phyloP scores from a whole-genome alignment of 2,329 filamentous ascomycete genomes.

The Fusarium metavorans region DNA sequence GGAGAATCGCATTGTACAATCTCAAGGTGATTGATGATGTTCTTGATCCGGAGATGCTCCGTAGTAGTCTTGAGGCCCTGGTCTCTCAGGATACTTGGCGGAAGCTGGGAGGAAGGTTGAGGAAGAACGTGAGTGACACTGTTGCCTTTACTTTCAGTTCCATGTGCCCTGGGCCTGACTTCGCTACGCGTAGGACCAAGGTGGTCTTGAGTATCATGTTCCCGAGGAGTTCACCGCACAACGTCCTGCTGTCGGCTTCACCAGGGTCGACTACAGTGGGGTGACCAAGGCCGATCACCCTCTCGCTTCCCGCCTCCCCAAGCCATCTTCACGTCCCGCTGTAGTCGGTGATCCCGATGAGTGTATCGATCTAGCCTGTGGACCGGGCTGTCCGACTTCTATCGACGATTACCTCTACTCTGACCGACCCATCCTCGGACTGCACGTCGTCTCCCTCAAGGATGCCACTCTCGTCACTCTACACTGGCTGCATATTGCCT shows the following conservation, averaged over 20 bases:
- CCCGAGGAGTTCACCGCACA: constrained; percentile 4
- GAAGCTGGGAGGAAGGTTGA: constrained; percentile 16
- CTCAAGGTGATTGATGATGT: constrained; percentile 20
- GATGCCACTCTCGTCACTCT: background rate
- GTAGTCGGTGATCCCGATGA: background rate
- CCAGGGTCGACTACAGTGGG: constrained; percentile 8
- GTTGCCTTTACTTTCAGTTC: background rate
- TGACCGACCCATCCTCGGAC: background rate
- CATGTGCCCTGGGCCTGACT: background rate
- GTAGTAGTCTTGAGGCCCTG: constrained; percentile 13
- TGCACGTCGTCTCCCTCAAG: background rate
- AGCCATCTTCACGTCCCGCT: background rate
- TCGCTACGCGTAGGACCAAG: background rate
- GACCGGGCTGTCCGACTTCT: constrained; percentile 5
- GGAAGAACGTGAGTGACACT: constrained; percentile 17
- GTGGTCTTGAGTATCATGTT: constrained; percentile 5
- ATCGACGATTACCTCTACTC: background rate
- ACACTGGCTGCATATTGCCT: background rate
- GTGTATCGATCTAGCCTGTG: constrained; percentile 1
- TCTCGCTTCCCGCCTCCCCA: constrained; percentile 12
- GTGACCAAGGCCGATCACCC: constrained; percentile 8
- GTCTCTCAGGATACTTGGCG: constrained; percentile 6
- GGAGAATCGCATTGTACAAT: constrained; percentile 19
- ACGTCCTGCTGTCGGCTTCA: constrained; percentile 13
- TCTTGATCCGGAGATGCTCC: constrained; percentile 18